Percentiles rank a stretch among this genome's conserved stretches.
These are phyloP conservation scores for Auricularia auricula-judae DNA, from an alignment of 768 basidiomycete genomes.

Conservation along the genomic window DNA sequence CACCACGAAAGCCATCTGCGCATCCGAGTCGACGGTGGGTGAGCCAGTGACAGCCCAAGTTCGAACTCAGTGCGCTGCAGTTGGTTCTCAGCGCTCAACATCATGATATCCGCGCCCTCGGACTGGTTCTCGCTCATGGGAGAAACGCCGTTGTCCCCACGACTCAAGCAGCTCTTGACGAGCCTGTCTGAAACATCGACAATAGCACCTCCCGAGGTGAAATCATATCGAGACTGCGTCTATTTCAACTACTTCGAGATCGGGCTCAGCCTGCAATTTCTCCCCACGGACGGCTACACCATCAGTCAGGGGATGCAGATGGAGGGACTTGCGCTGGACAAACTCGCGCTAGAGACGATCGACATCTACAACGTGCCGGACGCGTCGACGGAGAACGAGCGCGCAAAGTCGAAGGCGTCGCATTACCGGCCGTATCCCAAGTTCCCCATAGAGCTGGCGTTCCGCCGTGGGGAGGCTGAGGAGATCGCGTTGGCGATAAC, in stretches of 20 bases:
- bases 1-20: not conserved
- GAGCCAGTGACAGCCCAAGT: not conserved
- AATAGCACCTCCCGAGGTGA: slow-evolving; percentile 46
- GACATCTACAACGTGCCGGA: slow-evolving; percentile 68
- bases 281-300: slow-evolving; percentile 54
- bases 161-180: not conserved
- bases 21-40: not conserved
- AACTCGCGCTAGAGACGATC: slow-evolving; percentile 53
- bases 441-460: slow-evolving; percentile 38
- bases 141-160: not conserved
- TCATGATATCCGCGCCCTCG: not conserved
- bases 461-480: slow-evolving; percentile 2
- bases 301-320: slow-evolving; percentile 33
- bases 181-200: not conserved
- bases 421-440: slow-evolving; percentile 48
- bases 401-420: slow-evolving; percentile 17
- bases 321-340: slow-evolving; percentile 37
- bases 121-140: not conserved
- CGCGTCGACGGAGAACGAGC: slow-evolving; percentile 10
- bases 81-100: not conserved
- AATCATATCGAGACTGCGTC: slow-evolving; percentile 69
- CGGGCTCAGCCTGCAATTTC: slow-evolving; percentile 74
- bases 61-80: not conserved
- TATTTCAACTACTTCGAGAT: slow-evolving; percentile 78
- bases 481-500: slow-evolving; percentile 26